Base-by-base conservation (phyloP, 2,329 filamentous ascomycete genomes). In the Macroventuria anomochaeta region DNA sequence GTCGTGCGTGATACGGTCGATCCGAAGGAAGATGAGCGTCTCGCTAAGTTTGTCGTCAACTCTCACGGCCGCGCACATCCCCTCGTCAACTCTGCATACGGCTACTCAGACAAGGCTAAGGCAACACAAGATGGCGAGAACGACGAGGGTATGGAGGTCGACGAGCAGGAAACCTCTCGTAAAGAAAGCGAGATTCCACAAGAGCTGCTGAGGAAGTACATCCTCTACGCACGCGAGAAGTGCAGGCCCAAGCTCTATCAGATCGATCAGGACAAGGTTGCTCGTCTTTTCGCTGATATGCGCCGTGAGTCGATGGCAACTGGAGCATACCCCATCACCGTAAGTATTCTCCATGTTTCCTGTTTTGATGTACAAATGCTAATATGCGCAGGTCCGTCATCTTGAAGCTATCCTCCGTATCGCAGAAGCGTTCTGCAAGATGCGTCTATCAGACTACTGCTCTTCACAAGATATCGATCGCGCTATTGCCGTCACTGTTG, bases 331-430 rank as follows among this genome's bases (percentile, higher is more conserved):
- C 95, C 95, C 4, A 99, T 99, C 59, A 99, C 95, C 21, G 95
- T 97, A 83, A 79, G 90, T 70, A 3, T 29, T 34, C 32, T 17
- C 5, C 28, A 21, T 18, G 20, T 5, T 3, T 18, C 7, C 12
- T 37, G 11, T 7, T 3, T 32, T 21, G 6, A 18, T 5, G 49
- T 2, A 5, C 13, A 44, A 8, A 18, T 41, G 33, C 61, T 72
- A 46, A 70, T 43, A 47, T 34, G n/a, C 10, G 18, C 62, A 96
- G 92, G 91, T 97, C 61, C 93, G 95, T 80, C 95, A 99, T 79
- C 81, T 99, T 28, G 95, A 99, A 83, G 93, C 93, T 58, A 97
- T 97, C 70, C 96, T 99, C 79, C 91, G 95, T 70, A 96, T 96
- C 70, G 88, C 88, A 52, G 95, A 99, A 75, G 80, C 93, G 0